Evolutionary conservation across 106 monocot genomes (phyloP), one percentile per base, ranked within the genome.

Genomic region (Dendrobium catenatum): DNA sequence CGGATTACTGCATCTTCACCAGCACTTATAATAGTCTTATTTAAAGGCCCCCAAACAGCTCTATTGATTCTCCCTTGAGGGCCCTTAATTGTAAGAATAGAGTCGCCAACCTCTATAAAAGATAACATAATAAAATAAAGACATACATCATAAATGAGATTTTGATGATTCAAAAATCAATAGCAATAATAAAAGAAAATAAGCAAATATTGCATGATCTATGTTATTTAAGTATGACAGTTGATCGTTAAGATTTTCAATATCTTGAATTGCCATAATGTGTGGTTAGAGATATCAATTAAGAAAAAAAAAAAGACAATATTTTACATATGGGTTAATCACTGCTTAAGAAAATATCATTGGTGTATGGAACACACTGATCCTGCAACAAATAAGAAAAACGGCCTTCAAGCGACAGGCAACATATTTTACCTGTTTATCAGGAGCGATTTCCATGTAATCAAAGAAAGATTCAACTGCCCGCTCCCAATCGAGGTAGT

Each of bases 21-120:
- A 33, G 80, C 98, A 79, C 95, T 99, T 61, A 99, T 95, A 51
- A 99, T 92, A 64, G 96, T 94, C 83, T 81, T 94, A 82, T 98
- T 94, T 40, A 98, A 82, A 31, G 98, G 98, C 43, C 98, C 98
- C 94, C 94, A 98, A 11, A 91, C 85, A 86, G 93, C 98, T 42
- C 93, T 95, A 56, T 91, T 98, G 61, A 95, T 93, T 83, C 94
- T 93, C 29, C 98, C 98, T 75, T 90, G 89, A 80, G 89, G 92
- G 27, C 91, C 95, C 58, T 56, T 90, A 67, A 98, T 95, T 19
- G 87, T 93, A 79, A 98, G 86, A 15, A 91, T 83, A 19, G 98
- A 93, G 29, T 98, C 91, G 42, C 82, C 75, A 78, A 81, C 86
- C 86, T 95, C 95, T 95, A 84, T 58, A 70, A 58, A 24, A 82